A percentile compares a stretch with the other conserved stretches of the same genome.
These are phyloP conservation scores for Salix suchowensis DNA, from an alignment of 345 rosid species.

Conservation along the genomic window DNA sequence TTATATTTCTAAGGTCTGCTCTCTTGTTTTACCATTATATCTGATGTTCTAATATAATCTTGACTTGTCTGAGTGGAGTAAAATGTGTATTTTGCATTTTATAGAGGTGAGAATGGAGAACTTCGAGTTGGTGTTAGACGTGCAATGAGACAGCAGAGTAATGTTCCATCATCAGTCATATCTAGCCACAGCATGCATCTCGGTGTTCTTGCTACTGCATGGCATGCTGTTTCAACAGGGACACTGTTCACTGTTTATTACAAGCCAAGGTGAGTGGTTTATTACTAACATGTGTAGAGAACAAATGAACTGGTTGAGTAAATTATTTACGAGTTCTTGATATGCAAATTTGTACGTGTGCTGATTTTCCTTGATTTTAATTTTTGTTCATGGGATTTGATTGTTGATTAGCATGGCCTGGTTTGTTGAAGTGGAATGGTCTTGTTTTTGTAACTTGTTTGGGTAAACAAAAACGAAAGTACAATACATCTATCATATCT, in stretches of 20 bases:
- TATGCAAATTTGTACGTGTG: not conserved
- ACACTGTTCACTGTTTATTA: slow-evolving; percentile 56
- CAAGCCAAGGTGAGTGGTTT: slow-evolving; percentile 46
- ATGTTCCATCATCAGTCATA: slow-evolving; percentile 56
- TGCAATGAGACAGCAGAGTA: slow-evolving; percentile 45
- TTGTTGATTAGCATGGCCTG: not conserved
- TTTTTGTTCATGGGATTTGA: not conserved
- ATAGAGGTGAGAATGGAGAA: slow-evolving; percentile 52
- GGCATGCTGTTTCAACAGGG: slow-evolving; percentile 49
- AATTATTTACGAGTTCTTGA: not conserved
- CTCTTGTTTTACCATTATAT: not conserved
- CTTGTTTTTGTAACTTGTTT: not conserved
- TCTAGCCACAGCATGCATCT: slow-evolving; percentile 69
- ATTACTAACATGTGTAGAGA: not conserved
- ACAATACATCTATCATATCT: not conserved
- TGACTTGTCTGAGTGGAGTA: not conserved
- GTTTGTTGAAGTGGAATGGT: not conserved
- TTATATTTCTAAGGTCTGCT: slow-evolving; percentile 52
- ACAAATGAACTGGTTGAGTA: not conserved
- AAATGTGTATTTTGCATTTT: not conserved
- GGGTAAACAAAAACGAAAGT: not conserved
- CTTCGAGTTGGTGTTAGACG: slow-evolving; percentile 65
- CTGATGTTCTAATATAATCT: not conserved
- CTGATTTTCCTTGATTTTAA: not conserved
- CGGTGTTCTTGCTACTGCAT: slow-evolving; percentile 66